A percentile compares a stretch with the other conserved stretches of the same genome.
Evolutionary conservation across 805 yeast genomes (phyloP).

Genomic region (Candida incommunis): DNA sequence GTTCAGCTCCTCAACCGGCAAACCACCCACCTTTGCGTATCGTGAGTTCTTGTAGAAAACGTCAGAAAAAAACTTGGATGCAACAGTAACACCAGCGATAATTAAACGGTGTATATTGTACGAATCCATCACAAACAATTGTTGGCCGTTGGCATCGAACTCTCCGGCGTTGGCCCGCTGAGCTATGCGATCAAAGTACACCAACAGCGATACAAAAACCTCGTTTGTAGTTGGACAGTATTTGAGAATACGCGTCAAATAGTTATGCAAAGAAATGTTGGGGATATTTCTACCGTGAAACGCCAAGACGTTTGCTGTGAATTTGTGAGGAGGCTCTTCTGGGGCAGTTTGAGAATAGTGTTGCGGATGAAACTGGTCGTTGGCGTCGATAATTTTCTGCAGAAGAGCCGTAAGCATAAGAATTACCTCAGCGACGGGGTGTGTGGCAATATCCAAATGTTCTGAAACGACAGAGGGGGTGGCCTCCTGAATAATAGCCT

Average conservation of each 20-base stretch:
- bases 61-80: slow-evolving; percentile 88
- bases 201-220: slow-evolving; percentile 77
- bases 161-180: slow-evolving; percentile 47
- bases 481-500: slow-evolving; percentile 2
- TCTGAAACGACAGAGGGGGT: slow-evolving; percentile 4
- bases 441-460: slow-evolving; percentile 64
- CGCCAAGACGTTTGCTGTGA: slow-evolving; percentile 39
- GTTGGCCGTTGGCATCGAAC: slow-evolving; percentile 9
- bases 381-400: slow-evolving; percentile 79
- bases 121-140: slow-evolving; percentile 83
- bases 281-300: slow-evolving; percentile 96
- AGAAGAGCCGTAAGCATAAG: slow-evolving; percentile 75
- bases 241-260: slow-evolving; percentile 77
- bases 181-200: slow-evolving; percentile 88
- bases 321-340: slow-evolving; percentile 10
- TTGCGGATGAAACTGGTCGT: slow-evolving; percentile 68
- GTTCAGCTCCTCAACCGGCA: slow-evolving; percentile 70
- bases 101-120: slow-evolving; percentile 89
- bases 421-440: slow-evolving; percentile 67
- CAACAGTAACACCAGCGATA: slow-evolving; percentile 89
- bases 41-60: slow-evolving; percentile 88
- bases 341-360: slow-evolving; percentile 28
- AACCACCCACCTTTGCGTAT: slow-evolving; percentile 88
- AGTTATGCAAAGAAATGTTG: slow-evolving; percentile 84
- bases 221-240: slow-evolving; percentile 99